These are phyloP conservation scores for Boletus subparvulus DNA, from an alignment of 768 basidiomycete genomes.

Conservation along the genomic window DNA sequence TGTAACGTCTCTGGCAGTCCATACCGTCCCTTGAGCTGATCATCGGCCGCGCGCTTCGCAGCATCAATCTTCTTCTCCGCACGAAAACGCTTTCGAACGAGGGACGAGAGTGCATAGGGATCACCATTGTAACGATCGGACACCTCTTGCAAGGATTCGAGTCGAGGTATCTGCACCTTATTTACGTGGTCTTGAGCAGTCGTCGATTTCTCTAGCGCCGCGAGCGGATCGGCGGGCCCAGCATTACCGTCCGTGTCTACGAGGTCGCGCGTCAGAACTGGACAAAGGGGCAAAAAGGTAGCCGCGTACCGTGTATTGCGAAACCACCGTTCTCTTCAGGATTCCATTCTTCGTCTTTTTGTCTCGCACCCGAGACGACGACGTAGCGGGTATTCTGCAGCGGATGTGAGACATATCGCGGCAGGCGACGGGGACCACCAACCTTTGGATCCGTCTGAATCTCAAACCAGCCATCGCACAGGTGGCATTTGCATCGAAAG, in stretches of 20 bases:
- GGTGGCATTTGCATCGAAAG: slow-evolving; percentile 97
- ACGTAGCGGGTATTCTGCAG: slow-evolving; percentile 91
- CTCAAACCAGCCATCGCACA: slow-evolving; percentile 97
- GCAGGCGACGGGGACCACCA: slow-evolving; percentile 1
- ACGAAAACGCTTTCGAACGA: slow-evolving; percentile 79
- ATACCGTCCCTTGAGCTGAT: slow-evolving; percentile 69
- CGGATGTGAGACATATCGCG: not conserved
- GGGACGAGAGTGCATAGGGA: slow-evolving; percentile 78
- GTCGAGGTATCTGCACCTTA: slow-evolving; percentile 73
- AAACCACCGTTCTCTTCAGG: slow-evolving; percentile 95
- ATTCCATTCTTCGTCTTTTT: slow-evolving; percentile 96
- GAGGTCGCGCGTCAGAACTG: not conserved
- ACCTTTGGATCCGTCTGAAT: slow-evolving; percentile 98
- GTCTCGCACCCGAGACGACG: slow-evolving; percentile 87
- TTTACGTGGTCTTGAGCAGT: slow-evolving; percentile 70
- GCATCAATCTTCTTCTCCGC: slow-evolving; percentile 81
- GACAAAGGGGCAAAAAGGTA: not conserved
- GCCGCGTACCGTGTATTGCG: slow-evolving; percentile 71
- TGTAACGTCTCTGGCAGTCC: slow-evolving; percentile 69
- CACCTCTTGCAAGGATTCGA: slow-evolving; percentile 74
- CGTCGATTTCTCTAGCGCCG: slow-evolving; percentile 85
- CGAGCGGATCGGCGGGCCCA: slow-evolving; percentile 77
- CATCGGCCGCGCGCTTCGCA: slow-evolving; percentile 67
- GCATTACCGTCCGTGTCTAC: slow-evolving; percentile 69
- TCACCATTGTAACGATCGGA: slow-evolving; percentile 82